These are phyloP conservation scores for Scheffersomyces quercinus DNA, from an alignment of 1,139 yeast species.

Conservation along the genomic window DNA sequence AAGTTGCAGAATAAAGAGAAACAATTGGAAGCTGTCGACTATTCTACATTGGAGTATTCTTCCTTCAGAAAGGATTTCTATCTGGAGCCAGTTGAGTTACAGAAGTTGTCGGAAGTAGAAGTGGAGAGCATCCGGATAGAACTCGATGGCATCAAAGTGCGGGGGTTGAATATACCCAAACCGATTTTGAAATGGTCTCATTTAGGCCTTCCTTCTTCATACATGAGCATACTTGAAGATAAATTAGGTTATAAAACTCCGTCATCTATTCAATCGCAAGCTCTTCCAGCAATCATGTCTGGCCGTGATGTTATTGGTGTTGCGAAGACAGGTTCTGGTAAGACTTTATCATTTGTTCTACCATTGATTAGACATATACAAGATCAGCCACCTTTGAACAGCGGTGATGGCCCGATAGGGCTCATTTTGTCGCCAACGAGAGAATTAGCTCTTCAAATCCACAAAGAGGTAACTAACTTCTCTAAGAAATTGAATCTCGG, in stretches of 20 bases:
- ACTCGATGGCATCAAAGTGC: constrained; percentile 63
- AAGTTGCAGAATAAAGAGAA: constrained; percentile 39
- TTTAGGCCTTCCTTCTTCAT: constrained; percentile 67
- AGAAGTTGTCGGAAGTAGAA: constrained; percentile 48
- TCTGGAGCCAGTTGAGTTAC: constrained; percentile 59
- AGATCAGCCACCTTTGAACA: constrained; percentile 60
- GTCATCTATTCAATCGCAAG: constrained; percentile 89
- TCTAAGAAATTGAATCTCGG: constrained; percentile 44
- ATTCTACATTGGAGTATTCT: constrained; percentile 46
- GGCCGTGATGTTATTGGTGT: constrained; percentile 92
- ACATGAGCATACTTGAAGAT: constrained; percentile 52
- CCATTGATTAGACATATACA: constrained; percentile 83
- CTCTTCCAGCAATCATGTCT: constrained; percentile 85
- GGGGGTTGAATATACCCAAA: constrained; percentile 58
- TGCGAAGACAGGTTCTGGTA: constrained; percentile 97
- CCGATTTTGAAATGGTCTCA: constrained; percentile 84
- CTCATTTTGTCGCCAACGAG: constrained; percentile 88
- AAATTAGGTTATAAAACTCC: constrained; percentile 61
- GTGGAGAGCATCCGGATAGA: constrained; percentile 54
- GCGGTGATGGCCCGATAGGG: constrained; percentile 72
- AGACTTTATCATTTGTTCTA: constrained; percentile 82
- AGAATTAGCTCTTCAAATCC: constrained; percentile 85
- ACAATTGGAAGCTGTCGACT: constrained; percentile 39
- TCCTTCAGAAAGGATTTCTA: constrained; percentile 68
- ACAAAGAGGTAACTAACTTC: constrained; percentile 65